Conservation (phyloP, 495 filamentous ascomycete genomes). For the Penicillium bialowiezense region DNA sequence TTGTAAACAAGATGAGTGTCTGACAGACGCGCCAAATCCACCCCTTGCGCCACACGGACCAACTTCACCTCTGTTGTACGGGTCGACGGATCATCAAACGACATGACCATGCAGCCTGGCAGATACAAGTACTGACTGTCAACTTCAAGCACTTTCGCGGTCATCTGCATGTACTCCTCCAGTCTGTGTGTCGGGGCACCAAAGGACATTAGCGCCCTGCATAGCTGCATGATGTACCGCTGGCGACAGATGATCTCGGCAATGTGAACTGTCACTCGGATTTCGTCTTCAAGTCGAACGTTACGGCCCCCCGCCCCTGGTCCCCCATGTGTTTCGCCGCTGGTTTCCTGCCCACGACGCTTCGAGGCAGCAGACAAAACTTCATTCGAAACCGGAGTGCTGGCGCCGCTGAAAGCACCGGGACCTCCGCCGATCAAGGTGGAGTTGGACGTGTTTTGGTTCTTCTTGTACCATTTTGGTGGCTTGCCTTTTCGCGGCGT, state of each 20-base stretch:
- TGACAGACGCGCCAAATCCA: constrained; percentile 77
- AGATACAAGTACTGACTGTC: constrained; percentile 87
- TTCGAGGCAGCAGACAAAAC: constrained; percentile 29
- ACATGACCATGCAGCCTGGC: constrained; percentile 89
- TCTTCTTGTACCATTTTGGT: constrained; percentile 37
- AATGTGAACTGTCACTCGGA: constrained; percentile 79
- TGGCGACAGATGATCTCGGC: constrained; percentile 78
- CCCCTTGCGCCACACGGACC: constrained; percentile 66
- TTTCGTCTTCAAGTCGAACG: constrained; percentile 51
- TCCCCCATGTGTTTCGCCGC: background rate
- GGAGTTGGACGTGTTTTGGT: constrained; percentile 27
- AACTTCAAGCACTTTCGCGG: constrained; percentile 77
- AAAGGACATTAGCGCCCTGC: constrained; percentile 76
- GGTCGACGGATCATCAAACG: constrained; percentile 81
- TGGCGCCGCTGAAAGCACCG: constrained; percentile 24
- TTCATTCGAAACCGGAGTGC: constrained; percentile 29
- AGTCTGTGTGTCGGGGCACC: constrained; percentile 72
- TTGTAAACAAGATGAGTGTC: constrained; percentile 89
- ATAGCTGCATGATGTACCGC: constrained; percentile 79
- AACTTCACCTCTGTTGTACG: constrained; percentile 90
- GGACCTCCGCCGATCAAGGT: constrained; percentile 19
- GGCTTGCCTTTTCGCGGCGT: constrained; percentile 25
- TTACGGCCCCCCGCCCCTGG: constrained; percentile 1
- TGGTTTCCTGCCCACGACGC: constrained; percentile 20
- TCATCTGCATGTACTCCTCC: constrained; percentile 86